Conservation (phyloP, 257 asterid species). For the Fraxinus excelsior region DNA sequence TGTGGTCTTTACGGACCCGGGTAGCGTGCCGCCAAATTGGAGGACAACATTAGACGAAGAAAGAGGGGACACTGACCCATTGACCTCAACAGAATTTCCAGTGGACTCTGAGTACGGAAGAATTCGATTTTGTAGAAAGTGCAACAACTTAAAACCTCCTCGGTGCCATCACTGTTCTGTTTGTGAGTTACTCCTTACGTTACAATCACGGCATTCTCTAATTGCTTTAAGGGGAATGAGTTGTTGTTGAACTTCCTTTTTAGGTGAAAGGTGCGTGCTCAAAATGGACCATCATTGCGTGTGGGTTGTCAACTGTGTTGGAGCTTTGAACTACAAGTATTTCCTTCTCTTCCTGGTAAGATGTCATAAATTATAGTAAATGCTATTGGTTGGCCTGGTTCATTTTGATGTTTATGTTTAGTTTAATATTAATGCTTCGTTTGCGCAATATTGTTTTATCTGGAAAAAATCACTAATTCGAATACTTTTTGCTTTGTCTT, state of each 20-base stretch:
- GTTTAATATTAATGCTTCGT: background rate
- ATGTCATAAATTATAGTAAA: background rate
- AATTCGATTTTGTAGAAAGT: conserved; percentile 60
- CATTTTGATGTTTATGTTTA: conserved; percentile 14
- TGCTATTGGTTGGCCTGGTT: background rate
- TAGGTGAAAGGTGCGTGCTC: conserved; percentile 71
- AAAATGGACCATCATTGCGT: conserved; percentile 82
- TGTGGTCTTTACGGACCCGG: conserved; percentile 70
- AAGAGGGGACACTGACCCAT: conserved; percentile 53
- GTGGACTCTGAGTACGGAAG: conserved; percentile 38
- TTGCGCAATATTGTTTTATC: background rate
- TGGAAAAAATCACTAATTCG: background rate
- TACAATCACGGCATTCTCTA: conserved; percentile 11
- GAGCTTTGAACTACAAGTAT: conserved; percentile 69
- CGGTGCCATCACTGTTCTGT: conserved; percentile 76
- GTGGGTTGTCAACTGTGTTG: conserved; percentile 76
- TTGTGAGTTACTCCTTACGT: conserved; percentile 49
- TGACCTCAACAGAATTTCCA: conserved; percentile 47
- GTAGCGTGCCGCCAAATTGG: conserved; percentile 64
- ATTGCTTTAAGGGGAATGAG: conserved; percentile 22
- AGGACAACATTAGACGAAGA: conserved; percentile 64
- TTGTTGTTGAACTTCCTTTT: conserved; percentile 14
- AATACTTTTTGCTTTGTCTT: too few species aligned
- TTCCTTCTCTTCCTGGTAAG: conserved; percentile 74
- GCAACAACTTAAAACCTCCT: conserved; percentile 66